Conservation (phyloP, 805 yeast species). For the Yamadazyma sp. region DNA sequence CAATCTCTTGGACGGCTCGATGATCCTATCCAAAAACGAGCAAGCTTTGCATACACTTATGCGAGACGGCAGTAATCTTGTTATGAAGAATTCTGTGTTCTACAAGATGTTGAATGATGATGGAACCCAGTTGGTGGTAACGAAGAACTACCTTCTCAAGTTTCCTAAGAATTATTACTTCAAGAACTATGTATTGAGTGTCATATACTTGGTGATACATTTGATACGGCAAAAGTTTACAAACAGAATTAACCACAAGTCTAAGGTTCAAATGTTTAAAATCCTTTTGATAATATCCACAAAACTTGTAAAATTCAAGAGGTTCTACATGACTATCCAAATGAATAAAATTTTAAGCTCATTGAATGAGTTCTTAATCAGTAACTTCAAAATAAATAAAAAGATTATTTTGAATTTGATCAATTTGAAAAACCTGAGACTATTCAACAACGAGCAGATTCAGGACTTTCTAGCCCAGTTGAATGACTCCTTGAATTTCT, state of each 20-base stretch:
- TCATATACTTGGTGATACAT: conserved; percentile 28
- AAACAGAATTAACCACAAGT: conserved; percentile 2
- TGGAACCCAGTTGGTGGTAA: conserved; percentile 19
- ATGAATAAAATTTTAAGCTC: conserved; percentile 22
- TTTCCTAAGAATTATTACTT: conserved; percentile 11
- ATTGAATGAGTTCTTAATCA: conserved; percentile 30
- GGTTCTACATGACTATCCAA: conserved; percentile 24
- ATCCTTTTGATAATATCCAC: conserved; percentile 29
- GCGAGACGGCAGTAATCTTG: not conserved
- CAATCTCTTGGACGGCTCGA: conserved; percentile 39
- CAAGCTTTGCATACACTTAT: conserved; percentile 17
- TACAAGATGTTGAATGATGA: conserved; percentile 20
- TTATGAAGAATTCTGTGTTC: conserved; percentile 4
- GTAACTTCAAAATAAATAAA: conserved; percentile 38
- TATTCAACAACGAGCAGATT: conserved; percentile 20
- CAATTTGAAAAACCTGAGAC: conserved; percentile 29
- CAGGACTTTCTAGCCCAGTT: conserved; percentile 15
- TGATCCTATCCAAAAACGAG: conserved; percentile 44
- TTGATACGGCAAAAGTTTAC: conserved; percentile 23
- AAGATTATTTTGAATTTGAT: conserved; percentile 33
- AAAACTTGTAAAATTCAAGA: conserved; percentile 25
- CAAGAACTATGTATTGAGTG: conserved; percentile 17
- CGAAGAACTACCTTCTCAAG: conserved; percentile 11
- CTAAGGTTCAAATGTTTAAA: conserved; percentile 28
- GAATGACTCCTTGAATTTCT: conserved; percentile 26